Percentiles rank a stretch among this genome's conserved stretches.
These are phyloP conservation scores for Salicornia ramosissima DNA, from an alignment of 148 eudicot genomes.

Conservation along the genomic window DNA sequence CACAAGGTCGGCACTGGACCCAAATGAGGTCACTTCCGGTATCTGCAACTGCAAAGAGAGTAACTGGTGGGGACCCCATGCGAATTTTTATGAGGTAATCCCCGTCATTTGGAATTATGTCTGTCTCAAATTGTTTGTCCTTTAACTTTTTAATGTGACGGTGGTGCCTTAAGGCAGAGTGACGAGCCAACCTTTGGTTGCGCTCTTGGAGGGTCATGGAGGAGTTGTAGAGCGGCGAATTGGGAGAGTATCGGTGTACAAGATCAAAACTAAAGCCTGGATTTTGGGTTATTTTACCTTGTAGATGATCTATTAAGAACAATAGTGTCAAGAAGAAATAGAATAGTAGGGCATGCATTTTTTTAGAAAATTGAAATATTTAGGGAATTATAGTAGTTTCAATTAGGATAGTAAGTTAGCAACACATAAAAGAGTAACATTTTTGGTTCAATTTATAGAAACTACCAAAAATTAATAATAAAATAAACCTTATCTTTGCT, in stretches of 20 bases:
- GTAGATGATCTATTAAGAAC: neutral
- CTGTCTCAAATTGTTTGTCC: neutral
- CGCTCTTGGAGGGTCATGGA: slow-evolving; percentile 21
- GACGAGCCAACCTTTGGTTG: slow-evolving; percentile 8
- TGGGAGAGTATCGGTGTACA: slow-evolving; percentile 25
- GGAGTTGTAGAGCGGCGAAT: slow-evolving; percentile 27
- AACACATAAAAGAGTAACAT: neutral
- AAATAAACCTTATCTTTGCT: neutral
- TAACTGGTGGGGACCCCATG: slow-evolving; percentile 25
- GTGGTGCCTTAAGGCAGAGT: slow-evolving; percentile 16
- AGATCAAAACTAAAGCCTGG: slow-evolving; percentile 22
- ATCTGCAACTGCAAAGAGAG: slow-evolving; percentile 21
- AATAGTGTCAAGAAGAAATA: slow-evolving; percentile 5
- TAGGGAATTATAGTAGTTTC: neutral
- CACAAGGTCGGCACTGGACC: slow-evolving; percentile 28
- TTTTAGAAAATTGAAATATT: neutral
- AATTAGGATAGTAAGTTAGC: neutral
- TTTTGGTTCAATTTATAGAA: neutral
- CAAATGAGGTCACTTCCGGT: slow-evolving; percentile 32
- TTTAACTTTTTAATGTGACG: slow-evolving; percentile 4
- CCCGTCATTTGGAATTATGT: slow-evolving; percentile 21
- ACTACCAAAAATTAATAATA: too few relatives aligned
- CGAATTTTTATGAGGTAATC: slow-evolving; percentile 22
- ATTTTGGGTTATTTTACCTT: slow-evolving; percentile 6
- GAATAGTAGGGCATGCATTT: slow-evolving; percentile 10